These are phyloP conservation scores for Ploettnerulaceae sp. DNA, from an alignment of 2,329 filamentous ascomycete genomes.

Conservation along the genomic window DNA sequence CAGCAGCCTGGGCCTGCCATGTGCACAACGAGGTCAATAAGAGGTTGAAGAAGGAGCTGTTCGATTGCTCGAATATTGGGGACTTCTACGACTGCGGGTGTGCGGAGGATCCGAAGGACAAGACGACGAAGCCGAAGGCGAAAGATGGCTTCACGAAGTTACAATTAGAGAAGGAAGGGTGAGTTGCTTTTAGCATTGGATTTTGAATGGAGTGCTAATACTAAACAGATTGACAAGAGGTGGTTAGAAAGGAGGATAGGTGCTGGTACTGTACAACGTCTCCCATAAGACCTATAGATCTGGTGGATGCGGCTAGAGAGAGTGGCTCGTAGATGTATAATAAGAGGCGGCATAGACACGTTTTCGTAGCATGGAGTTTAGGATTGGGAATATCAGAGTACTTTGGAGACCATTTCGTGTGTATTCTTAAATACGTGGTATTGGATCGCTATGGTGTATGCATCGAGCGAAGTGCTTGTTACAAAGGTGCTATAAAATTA, in stretches of 20 bases:
- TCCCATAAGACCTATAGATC: too few species aligned
- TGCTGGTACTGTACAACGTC: not conserved
- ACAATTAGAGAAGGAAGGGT: conserved; percentile 32
- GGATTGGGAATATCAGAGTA: not conserved
- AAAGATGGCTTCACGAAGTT: conserved; percentile 32
- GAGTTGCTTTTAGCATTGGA: conserved; percentile 12
- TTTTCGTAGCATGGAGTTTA: conserved; percentile 16
- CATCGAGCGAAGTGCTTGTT: too few species aligned
- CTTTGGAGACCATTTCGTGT: not conserved
- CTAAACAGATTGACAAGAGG: conserved; percentile 26
- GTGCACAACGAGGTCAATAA: conserved; percentile 65
- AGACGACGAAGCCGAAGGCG: conserved; percentile 37
- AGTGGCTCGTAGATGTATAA: too few species aligned
- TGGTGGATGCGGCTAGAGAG: too few species aligned
- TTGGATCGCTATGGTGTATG: too few species aligned
- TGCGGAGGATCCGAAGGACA: conserved; percentile 57
- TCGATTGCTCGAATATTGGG: conserved; percentile 63
- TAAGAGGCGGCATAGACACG: too few species aligned
- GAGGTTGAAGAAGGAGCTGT: conserved; percentile 54
- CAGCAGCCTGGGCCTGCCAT: conserved; percentile 64
- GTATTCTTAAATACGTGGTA: not conserved
- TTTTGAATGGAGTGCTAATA: not conserved
- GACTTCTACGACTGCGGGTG: conserved; percentile 71
- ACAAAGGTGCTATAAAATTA: too few species aligned
- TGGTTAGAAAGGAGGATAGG: conserved; percentile 10